Evolutionary conservation across 169 alveolate species (phyloP).

Genomic region (Cyclospora cayetanensis): DNA sequence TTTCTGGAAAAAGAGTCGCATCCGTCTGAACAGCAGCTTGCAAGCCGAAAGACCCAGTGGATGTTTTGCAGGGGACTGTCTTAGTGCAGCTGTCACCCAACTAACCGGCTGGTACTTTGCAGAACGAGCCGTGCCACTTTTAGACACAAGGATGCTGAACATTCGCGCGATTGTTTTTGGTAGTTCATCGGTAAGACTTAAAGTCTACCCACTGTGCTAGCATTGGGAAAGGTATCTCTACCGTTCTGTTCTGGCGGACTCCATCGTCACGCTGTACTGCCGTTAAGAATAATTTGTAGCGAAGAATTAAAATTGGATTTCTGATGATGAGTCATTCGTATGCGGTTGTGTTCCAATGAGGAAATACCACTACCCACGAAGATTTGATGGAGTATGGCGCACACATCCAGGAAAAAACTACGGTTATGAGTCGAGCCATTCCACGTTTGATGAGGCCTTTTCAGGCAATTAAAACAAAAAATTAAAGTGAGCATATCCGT

Average conservation of each 20-base stretch:
- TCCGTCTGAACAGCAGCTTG: not conserved
- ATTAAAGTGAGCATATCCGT: not conserved
- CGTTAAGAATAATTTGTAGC: no score
- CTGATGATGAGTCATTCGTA: not conserved
- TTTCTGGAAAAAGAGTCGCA: not conserved
- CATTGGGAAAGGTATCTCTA: not conserved
- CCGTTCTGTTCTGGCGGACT: not conserved
- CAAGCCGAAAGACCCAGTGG: slow-evolving; percentile 8
- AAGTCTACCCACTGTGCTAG: not conserved
- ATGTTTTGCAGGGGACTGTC: slow-evolving; percentile 51
- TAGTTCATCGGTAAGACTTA: slow-evolving; percentile 43
- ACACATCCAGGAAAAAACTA: slow-evolving; percentile 4
- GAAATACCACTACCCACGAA: slow-evolving; percentile 30
- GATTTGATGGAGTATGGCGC: slow-evolving; percentile 33
- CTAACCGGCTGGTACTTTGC: slow-evolving; percentile 58
- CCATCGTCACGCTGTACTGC: not conserved
- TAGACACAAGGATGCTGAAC: slow-evolving; percentile 4
- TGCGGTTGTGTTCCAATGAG: not conserved
- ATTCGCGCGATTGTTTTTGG: slow-evolving; percentile 54
- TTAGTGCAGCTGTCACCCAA: slow-evolving; percentile 60
- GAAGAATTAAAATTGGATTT: not conserved
- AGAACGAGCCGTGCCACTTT: slow-evolving; percentile 8
- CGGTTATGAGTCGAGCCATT: slow-evolving; percentile 11
- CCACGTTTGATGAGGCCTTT: slow-evolving; percentile 8
- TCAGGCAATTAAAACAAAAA: slow-evolving; percentile 19